These are phyloP conservation scores for Hondaea fermentalgiana DNA, from an alignment of 108 stramenopile genomes.

Conservation along the genomic window DNA sequence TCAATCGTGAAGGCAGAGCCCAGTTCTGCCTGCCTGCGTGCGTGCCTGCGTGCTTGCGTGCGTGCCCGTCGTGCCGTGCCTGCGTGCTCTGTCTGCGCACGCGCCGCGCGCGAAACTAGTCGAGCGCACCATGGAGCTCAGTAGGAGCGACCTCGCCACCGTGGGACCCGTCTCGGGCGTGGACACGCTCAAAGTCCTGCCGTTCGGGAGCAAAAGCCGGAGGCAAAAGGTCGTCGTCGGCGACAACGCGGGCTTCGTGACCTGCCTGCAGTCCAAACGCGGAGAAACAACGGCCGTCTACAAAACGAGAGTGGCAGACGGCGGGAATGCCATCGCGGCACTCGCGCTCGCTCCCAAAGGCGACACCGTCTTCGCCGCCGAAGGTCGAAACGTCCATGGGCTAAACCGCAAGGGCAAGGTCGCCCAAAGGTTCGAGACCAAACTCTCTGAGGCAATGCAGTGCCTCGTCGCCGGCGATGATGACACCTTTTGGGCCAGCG, in stretches of 20 bases:
- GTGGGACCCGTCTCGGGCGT: conserved; percentile 10
- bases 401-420: background rate
- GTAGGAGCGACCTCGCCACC: conserved; percentile 2
- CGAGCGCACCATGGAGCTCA: background rate
- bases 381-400: background rate
- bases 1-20: no score
- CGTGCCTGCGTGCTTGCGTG: background rate
- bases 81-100: background rate
- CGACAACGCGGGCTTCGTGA: background rate
- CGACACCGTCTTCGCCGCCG: background rate
- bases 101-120: background rate
- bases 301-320: background rate
- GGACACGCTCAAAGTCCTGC: background rate
- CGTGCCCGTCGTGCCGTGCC: background rate
- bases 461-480: background rate
- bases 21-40: background rate
- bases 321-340: background rate
- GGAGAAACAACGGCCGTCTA: background rate
- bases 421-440: background rate
- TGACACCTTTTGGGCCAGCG: background rate
- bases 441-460: background rate
- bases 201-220: background rate
- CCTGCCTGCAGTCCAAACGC: background rate
- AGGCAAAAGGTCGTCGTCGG: background rate
- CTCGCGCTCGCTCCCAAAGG: background rate